Evolutionary conservation across 345 rosid genomes (phyloP).

Genomic region (Corchorus olitorius): DNA sequence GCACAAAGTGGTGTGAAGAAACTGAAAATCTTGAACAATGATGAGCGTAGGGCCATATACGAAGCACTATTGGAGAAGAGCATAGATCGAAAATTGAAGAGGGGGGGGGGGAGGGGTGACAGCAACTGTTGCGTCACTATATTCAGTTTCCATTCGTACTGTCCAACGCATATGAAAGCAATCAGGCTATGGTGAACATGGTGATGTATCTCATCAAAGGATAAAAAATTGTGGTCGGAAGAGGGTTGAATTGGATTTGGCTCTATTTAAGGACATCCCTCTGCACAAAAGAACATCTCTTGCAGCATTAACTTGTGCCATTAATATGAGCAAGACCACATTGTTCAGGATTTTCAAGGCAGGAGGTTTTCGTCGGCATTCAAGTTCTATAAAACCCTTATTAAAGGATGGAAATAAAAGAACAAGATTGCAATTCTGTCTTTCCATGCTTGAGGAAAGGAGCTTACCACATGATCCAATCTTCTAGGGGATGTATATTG

Average conservation of each 20-base stretch:
- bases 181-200: not conserved
- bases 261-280: no score
- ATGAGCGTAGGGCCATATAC: not conserved
- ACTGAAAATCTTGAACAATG: not conserved
- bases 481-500: no score
- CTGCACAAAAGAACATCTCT: not conserved
- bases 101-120: no score
- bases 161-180: not conserved
- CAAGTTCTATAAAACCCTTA: not conserved
- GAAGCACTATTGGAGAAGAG: not conserved
- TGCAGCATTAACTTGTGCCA: not conserved
- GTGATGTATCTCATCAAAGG: not conserved
- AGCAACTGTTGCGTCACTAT: not conserved
- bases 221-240: not conserved
- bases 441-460: conserved; percentile 1
- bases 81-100: not conserved
- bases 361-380: not conserved
- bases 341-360: not conserved
- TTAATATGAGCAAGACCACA: not conserved
- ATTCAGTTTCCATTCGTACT: not conserved
- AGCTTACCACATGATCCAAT: not conserved
- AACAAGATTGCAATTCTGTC: not conserved
- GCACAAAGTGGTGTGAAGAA: no score
- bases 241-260: not conserved
- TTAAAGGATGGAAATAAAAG: conserved; percentile 7